Base-by-base conservation (phyloP, 1,284 basidiomycete species). In the Tylopilus sp. region DNA sequence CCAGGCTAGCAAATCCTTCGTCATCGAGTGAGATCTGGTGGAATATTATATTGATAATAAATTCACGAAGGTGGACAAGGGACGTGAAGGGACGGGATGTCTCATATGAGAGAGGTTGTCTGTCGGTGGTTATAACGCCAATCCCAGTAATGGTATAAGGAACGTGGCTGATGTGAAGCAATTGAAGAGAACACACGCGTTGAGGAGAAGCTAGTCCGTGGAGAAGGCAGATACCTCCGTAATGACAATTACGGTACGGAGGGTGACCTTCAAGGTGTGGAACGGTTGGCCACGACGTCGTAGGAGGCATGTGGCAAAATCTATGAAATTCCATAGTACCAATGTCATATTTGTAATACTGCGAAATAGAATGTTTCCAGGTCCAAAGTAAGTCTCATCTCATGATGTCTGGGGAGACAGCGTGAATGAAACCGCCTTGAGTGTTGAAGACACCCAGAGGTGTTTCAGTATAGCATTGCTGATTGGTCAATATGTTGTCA, bases 231-330 rank as follows among this genome's bases (percentile, higher is more conserved):
- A 52, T 26, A 57, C 36, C 10, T 57, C 56, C 13, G 9, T 5
- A 7, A 24, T 4, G 17, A 29, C 11, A 4, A n/a, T 8, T 24
- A n/a, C 25, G 29, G 13, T 17, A 13, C 5, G 8, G 14, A 52
- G 19, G 6, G 32, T 41, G 31, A 53, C 35, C 8, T 9, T 24
- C 7, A 57, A 57, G 5, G 17, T 11, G 7, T 28, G 22, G 33
- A 58, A 54, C 7, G 7, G 10, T 33, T 57, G 56, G 15, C 26
- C 56, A 20, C 11, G 37, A 31, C 28, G 24, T 7, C 56, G 56
- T 39, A 53, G 36, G 8, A 57, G 28, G 20, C 14, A 17, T 4
- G 43, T 46, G 6, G 20, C 41, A 7, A 31, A 17, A 32, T 43
- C 29, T 13, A 35, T n/a, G 10, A 40, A 17, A 26, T 42, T 4